Base-by-base conservation (phyloP, 345 rosid genomes). In the Mallotus nudiflorus region DNA sequence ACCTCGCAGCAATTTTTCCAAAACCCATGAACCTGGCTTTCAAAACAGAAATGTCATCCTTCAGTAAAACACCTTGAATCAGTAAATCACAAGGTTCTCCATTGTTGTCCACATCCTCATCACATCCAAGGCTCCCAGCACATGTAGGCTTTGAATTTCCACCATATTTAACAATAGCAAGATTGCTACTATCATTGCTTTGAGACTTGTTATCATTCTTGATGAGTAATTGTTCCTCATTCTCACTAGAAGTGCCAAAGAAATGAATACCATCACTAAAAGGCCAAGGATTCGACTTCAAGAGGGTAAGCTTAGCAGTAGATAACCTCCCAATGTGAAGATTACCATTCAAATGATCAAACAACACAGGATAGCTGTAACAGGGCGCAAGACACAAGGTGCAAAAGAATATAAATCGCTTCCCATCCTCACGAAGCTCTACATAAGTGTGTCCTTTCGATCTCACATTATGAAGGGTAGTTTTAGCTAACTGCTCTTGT, bases 341-440 rank as follows among this genome's bases (percentile, higher is more conserved):
- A 56, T 73, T 87, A 3, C 99, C 99, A 45, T 76, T 86, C 79
- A 95, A 80, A 79, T 95, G 98, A 65, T 81, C 91, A 68, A 79
- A 80, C 90, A 95, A 75, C 62, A 89, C 85, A 0, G 89, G 27
- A 67, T 90, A 96, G 77, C 91, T 85, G 61, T 90, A 89, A 70
- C 98, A 95, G 0, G 91, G 97, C 14, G 96, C 82, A 22, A 88
- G 97, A 64, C 99, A 90, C 86, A 92, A 58, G 63, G 89, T 85
- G 80, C 98, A 92, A 80, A 92, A 95, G 85, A 89, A 95, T 15
- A 95, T 75, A 54, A 81, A 84, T 28, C 85, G 74, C 76, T 87
- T 92, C 39, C 92, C 89, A 77, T 95, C 92, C 70, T 89, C 83
- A 9, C 94, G 97, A 67, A 90, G 84, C 74, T 95, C 94, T 40